phyloP scores from a whole-genome alignment of 176 grass and related monocot species.

The Triticum aestivum region DNA sequence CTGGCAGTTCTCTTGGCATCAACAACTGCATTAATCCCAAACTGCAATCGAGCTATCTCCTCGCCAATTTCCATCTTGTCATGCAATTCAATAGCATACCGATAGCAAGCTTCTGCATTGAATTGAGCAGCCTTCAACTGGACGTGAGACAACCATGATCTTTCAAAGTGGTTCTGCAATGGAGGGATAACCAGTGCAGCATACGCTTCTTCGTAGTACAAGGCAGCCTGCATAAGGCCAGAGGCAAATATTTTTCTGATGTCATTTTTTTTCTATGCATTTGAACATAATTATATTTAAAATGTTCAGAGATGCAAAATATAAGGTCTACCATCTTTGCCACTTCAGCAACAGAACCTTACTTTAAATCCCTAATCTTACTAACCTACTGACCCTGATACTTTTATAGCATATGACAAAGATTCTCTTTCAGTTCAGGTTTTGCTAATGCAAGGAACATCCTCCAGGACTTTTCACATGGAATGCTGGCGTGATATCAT shows the following conservation, averaged over 20 bases:
- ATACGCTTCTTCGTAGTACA: constrained; percentile 76
- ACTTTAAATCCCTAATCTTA: neutral
- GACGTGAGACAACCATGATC: constrained; percentile 71
- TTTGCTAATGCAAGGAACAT: neutral
- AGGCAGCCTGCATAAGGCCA: constrained; percentile 56
- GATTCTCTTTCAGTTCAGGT: neutral
- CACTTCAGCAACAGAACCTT: neutral
- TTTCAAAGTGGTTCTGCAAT: constrained; percentile 63
- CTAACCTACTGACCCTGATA: neutral
- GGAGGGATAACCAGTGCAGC: constrained; percentile 42
- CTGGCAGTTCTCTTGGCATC: constrained; percentile 54
- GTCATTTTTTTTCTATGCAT: neutral
- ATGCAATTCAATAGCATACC: constrained; percentile 51
- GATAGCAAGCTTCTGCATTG: constrained; percentile 64
- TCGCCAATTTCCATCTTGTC: constrained; percentile 72
- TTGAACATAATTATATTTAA: neutral
- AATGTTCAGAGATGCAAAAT: neutral
- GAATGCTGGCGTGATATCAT: neutral
- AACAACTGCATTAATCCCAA: constrained; percentile 38
- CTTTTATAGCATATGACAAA: neutral
- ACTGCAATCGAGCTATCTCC: constrained; percentile 60
- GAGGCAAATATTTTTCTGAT: neutral
- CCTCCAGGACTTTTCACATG: neutral
- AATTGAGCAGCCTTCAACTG: constrained; percentile 65
- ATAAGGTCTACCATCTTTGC: neutral